phyloP scores from a whole-genome alignment of 352 stramenopile genomes.

The Nothophytophthora sp. region DNA sequence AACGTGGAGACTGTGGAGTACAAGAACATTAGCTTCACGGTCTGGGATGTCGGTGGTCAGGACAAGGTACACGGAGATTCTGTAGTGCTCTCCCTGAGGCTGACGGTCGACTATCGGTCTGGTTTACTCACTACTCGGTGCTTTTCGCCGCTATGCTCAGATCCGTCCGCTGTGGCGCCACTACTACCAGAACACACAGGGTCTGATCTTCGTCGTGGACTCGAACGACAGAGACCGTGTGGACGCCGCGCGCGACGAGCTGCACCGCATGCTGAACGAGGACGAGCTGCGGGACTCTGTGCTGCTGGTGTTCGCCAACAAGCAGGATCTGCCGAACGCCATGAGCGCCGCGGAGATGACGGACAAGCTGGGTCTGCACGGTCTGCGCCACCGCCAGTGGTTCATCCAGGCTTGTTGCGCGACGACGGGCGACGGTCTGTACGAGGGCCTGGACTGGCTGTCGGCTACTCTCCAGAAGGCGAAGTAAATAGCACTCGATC shows the following conservation, averaged over 20 bases:
- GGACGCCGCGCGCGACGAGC: conserved; percentile 95
- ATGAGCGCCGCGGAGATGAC: conserved; percentile 98
- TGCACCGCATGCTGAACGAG: conserved; percentile 99
- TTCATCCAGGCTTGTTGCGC: conserved; percentile 99
- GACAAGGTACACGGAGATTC: conserved; percentile 91
- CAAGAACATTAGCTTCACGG: conserved; percentile 99
- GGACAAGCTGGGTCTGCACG: conserved; percentile 98
- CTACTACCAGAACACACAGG: conserved; percentile 99
- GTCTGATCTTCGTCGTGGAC: conserved; percentile 99
- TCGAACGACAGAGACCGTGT: conserved; percentile 99
- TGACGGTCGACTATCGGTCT: no score
- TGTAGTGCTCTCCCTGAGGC: no score
- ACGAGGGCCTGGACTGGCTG: conserved; percentile 98
- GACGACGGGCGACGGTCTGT: conserved; percentile 97
- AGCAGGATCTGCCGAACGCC: conserved; percentile 98
- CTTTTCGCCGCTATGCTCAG: no score
- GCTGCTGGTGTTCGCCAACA: conserved; percentile 99
- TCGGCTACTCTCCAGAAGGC: conserved; percentile 72
- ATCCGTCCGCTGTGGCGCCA: conserved; percentile 98
- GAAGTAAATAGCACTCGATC: conserved; percentile 48
- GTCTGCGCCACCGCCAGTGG: conserved; percentile 97
- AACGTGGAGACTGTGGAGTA: conserved; percentile 99
- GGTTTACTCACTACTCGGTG: no score
- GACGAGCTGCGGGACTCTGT: conserved; percentile 97
- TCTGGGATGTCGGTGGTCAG: conserved; percentile 99